Evolutionary conservation across 768 basidiomycete species (phyloP), one percentile per base, ranked within the genome.

Genomic region (Podaxis pistillaris): DNA sequence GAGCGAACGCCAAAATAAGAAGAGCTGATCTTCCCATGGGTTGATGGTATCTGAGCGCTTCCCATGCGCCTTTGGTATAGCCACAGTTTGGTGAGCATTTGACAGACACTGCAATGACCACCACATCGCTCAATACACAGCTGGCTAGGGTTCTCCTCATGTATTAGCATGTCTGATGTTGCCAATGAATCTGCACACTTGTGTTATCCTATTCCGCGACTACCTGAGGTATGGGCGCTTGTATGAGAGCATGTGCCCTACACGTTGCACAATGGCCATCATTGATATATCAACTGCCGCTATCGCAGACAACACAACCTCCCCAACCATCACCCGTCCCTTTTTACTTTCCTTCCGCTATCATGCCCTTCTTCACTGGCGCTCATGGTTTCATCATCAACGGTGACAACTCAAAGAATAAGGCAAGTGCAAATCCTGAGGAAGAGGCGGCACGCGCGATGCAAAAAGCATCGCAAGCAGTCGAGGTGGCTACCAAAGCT

Each of bases 1-100:
- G 0, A 77, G 68, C 40, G 64, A 68, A 58, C 51, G 60, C 12
- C 44, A 22, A 53, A 54, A 54, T 2, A 44, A 11, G 40, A 54
- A 53, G 17, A 30, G 33, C 5, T 52, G 40, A 61, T 13, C 26
- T 54, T 12, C 17, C 19, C n/a, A 28, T 44, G n/a, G 8, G 17
- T 40, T 24, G 19, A 22, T 22, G 22, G 24, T 46, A 19, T 22
- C 6, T n/a, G 41, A 37, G 56, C 41, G 22, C 38, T 41, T 28
- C 17, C 15, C 19, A 12, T 38, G 2, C 3, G 2, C 13, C 24
- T 24, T 24, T 28, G 11, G 4, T 24, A 22, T 50, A 50, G n/a
- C 24, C 22, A 50, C 24, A 7, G 19, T 11, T 24, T 5, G 22
- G 22, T 12, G 22, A 12, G 22, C 5, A 15, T 13, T 24, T 26